phyloP scores from a whole-genome alignment of 129 eudicot species.

The Pulicaria dysenterica region DNA sequence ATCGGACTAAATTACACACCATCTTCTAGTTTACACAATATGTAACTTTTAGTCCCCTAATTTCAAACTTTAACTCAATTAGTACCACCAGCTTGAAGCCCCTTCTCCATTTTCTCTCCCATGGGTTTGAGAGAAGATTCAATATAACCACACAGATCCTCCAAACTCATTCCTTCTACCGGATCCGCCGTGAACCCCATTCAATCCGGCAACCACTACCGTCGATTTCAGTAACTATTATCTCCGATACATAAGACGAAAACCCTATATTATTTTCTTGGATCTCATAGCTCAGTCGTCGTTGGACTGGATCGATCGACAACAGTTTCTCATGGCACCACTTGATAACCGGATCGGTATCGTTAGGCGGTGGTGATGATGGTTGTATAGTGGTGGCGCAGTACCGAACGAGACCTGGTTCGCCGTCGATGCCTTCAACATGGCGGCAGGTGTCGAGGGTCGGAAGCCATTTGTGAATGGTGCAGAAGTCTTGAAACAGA shows the following conservation, averaged over 20 bases:
- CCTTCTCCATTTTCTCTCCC: too few species aligned
- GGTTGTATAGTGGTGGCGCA: slow-evolving; percentile 44
- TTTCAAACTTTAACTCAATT: too few species aligned
- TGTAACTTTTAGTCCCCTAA: too few species aligned
- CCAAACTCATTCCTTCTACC: too few species aligned
- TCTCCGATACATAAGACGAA: slow-evolving; percentile 35
- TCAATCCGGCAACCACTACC: slow-evolving; percentile 49
- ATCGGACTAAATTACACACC: too few species aligned
- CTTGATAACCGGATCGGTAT: slow-evolving; percentile 5
- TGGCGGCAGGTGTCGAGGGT: slow-evolving; percentile 48
- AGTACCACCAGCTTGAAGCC: too few species aligned
- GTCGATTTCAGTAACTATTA: slow-evolving; percentile 21
- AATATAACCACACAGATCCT: too few species aligned
- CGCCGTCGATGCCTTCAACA: too few species aligned
- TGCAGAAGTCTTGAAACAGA: slow-evolving; percentile 64
- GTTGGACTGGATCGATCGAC: slow-evolving; percentile 35
- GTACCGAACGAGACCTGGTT: slow-evolving; percentile 58
- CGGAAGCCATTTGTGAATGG: slow-evolving; percentile 65
- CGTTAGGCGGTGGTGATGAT: slow-evolving; percentile 7
- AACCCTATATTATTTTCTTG: slow-evolving; percentile 57
- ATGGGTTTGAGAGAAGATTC: too few species aligned
- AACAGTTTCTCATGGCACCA: slow-evolving; percentile 63
- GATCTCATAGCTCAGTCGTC: slow-evolving; percentile 49
- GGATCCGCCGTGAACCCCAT: slow-evolving; percentile 63
- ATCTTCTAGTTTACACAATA: too few species aligned